phyloP scores from a whole-genome alignment of 768 basidiomycete species.

The Hebeloma cylindrosporum region DNA sequence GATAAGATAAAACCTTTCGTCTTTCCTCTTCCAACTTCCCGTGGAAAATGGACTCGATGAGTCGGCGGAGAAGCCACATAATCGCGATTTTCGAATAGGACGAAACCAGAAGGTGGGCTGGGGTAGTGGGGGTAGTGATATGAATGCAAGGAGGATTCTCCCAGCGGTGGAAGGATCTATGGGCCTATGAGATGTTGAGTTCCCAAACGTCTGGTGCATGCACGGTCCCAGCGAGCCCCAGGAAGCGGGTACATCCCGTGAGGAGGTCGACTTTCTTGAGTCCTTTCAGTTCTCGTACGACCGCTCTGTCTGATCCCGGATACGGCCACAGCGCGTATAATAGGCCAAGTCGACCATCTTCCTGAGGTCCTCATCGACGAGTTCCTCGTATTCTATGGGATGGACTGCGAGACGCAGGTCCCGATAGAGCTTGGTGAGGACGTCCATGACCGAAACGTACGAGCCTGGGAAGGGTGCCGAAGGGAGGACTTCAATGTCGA shows the following conservation, averaged over 20 bases:
- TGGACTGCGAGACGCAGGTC: constrained; percentile 48
- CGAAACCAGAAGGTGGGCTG: no score
- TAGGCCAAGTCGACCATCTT: constrained; percentile 46
- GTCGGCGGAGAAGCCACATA: no score
- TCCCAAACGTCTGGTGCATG: constrained; percentile 45
- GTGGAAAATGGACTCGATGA: no score
- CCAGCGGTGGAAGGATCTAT: no score
- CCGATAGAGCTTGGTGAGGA: constrained; percentile 46
- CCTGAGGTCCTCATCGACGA: constrained; percentile 32
- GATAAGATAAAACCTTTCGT: constrained; percentile 12
- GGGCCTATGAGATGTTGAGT: constrained; percentile 35
- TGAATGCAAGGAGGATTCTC: no score
- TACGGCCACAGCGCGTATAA: constrained; percentile 38
- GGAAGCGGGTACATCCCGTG: constrained; percentile 43
- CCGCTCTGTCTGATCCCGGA: constrained; percentile 30
- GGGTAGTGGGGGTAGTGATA: no score
- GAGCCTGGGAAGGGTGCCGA: constrained; percentile 24
- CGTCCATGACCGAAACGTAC: constrained; percentile 47
- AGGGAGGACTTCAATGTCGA: constrained; percentile 36
- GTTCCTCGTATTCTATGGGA: constrained; percentile 41
- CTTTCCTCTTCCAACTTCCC: not conserved
- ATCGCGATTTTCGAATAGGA: no score
- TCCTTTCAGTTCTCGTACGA: constrained; percentile 44
- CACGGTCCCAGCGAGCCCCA: constrained; percentile 48
- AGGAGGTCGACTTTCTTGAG: constrained; percentile 60